Percentiles rank a stretch among this genome's conserved stretches.
Evolutionary conservation across 768 basidiomycete species (phyloP).

Genomic region (Mycena rebaudengoi): DNA sequence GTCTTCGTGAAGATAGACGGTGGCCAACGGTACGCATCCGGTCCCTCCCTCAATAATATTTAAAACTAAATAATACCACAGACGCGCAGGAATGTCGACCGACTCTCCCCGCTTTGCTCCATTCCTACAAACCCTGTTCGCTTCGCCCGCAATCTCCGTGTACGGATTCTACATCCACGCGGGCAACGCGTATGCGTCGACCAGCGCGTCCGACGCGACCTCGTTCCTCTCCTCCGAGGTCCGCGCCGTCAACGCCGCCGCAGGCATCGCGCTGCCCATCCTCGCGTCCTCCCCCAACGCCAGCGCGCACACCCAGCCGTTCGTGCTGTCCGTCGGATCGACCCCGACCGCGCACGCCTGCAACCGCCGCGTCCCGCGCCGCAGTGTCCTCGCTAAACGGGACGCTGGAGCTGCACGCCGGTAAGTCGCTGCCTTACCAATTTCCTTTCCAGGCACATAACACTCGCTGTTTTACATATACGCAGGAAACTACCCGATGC

Average conservation of each 20-base stretch:
- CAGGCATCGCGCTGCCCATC: constrained; percentile 60
- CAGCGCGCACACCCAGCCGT: constrained; percentile 52
- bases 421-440: constrained; percentile 44
- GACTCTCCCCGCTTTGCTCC: constrained; percentile 60
- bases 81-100: constrained; percentile 77
- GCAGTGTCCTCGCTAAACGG: constrained; percentile 62
- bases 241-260: constrained; percentile 71
- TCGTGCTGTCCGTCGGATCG: constrained; percentile 84
- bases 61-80: constrained; percentile 31
- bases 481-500: constrained; percentile 80
- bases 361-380: constrained; percentile 55
- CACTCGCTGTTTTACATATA: no score
- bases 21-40: constrained; percentile 65
- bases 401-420: constrained; percentile 79
- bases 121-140: constrained; percentile 61
- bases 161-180: constrained; percentile 88
- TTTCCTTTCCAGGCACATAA: no score
- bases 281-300: constrained; percentile 46
- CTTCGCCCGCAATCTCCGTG: constrained; percentile 65
- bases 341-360: constrained; percentile 89
- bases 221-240: constrained; percentile 76
- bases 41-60: constrained; percentile 17
- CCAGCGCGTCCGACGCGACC: constrained; percentile 69
- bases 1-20: constrained; percentile 85
- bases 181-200: constrained; percentile 81